Percentiles rank a stretch among this genome's conserved stretches.
These are phyloP conservation scores for Houttuynia cordata DNA, from an alignment of 164 flowering plant genomes.

Conservation along the genomic window DNA sequence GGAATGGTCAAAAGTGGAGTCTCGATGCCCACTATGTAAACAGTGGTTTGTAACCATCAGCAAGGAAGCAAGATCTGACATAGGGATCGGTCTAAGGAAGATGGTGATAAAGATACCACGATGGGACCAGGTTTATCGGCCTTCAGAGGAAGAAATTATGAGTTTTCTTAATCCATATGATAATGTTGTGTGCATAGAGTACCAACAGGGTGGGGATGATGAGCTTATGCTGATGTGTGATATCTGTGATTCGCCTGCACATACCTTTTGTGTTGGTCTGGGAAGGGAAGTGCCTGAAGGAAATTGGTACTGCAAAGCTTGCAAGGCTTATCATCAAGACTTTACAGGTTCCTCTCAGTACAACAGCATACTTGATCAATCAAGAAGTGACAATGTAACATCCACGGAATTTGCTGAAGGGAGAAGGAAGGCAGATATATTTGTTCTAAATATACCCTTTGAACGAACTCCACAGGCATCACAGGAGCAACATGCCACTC, in stretches of 20 bases:
- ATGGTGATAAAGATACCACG: constrained; percentile 55
- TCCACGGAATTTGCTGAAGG: constrained; percentile 22
- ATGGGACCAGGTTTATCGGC: constrained; percentile 98
- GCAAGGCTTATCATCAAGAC: no score
- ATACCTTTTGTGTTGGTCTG: constrained; percentile 90
- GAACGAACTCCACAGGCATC: no score
- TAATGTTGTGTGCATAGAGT: constrained; percentile 73
- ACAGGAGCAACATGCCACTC: constrained; percentile 18
- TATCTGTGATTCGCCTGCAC: no score
- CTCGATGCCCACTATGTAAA: constrained; percentile 93
- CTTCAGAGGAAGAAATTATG: constrained; percentile 90
- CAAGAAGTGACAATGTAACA: constrained; percentile 15
- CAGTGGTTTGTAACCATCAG: constrained; percentile 71
- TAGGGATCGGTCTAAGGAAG: constrained; percentile 49
- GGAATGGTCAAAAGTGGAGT: no score
- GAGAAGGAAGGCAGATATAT: constrained; percentile 22
- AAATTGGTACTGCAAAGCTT: constrained; percentile 96
- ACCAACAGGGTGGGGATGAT: constrained; percentile 90
- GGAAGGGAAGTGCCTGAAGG: constrained; percentile 95
- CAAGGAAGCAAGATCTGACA: constrained; percentile 38
- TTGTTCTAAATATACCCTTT: constrained; percentile 14
- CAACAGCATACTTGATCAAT: constrained; percentile 28
- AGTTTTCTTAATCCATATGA: constrained; percentile 88
- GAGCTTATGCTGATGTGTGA: no score
- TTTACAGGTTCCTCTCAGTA: constrained; percentile 36